Evolutionary conservation across 1,284 basidiomycete species (phyloP), one percentile per base, ranked within the genome.

Genomic region (Xerocomus subilludens): DNA sequence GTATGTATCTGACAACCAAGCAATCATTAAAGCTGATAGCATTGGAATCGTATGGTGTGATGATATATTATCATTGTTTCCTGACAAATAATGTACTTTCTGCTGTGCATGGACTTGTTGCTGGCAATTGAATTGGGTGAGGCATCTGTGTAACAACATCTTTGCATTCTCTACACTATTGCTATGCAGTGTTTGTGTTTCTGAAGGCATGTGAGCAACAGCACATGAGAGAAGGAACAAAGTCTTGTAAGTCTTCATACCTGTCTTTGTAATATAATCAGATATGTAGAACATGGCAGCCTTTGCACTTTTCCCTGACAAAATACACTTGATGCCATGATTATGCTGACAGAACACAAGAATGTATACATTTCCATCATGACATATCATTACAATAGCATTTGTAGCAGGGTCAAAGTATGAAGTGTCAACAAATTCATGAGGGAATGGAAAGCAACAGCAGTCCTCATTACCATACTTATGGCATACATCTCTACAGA

Each of bases 211-310:
- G 3, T 49, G 27, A 11, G 71, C 60, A 23, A 77, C 71, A 1
- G 74, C 76, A 11, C 51, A 51, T 10, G 76, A 77, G 4, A 77
- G 25, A 0, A 77, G 35, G 2, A 69, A 53, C 5, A 77, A 27
- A 47, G 76, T 66, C 6, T 75, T 58, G 45, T 77, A 74, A 2
- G 76, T 77, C 16, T 77, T 77, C 0, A 20, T 0, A 21, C 58
- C 74, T 67, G 72, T 76, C 32, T 78, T 78, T 1, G 67, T 78
- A 1, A 78, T 78, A 13, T 78, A 78, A 10, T 78, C 71, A 0
- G 67, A 73, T 5, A 78, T 78, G 4, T 78, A 78, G 21, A 78
- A 78, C 77, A 78, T 78, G 0, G 77, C 77, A 4, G 74, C 77
- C 5, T 78, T 78, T 2, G 69, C 71, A 36, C 66, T 63, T 14